phyloP scores from a whole-genome alignment of 768 basidiomycete genomes.

The Russula virescens region DNA sequence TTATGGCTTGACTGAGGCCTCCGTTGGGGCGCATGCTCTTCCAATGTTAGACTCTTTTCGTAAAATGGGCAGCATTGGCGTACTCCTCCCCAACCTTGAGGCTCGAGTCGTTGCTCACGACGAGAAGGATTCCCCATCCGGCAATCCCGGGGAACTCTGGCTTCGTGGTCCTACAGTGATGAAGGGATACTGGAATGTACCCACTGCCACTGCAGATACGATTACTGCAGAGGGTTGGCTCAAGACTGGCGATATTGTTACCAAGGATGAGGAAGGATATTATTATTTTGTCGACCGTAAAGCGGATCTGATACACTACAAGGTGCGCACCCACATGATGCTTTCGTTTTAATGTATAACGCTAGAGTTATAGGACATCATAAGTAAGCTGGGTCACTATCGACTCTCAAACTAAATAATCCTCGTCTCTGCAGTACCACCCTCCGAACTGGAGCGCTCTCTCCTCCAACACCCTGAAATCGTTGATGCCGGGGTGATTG shows the following conservation, averaged over 20 bases:
- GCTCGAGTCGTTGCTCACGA: conserved; percentile 64
- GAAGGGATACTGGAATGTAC: conserved; percentile 81
- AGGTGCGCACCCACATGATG: conserved; percentile 36
- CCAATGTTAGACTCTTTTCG: conserved; percentile 37
- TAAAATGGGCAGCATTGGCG: conserved; percentile 63
- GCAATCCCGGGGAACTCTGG: conserved; percentile 77
- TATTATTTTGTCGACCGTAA: conserved; percentile 69
- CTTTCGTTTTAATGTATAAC: background rate
- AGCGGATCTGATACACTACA: conserved; percentile 76
- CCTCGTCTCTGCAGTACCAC: conserved; percentile 52
- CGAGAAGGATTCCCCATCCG: conserved; percentile 46
- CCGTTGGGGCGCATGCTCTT: conserved; percentile 60
- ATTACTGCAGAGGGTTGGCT: conserved; percentile 78
- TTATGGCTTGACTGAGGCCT: conserved; percentile 80
- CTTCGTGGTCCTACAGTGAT: conserved; percentile 71
- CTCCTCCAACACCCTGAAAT: conserved; percentile 70
- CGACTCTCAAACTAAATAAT: background rate
- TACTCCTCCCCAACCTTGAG: conserved; percentile 69
- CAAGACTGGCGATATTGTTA: conserved; percentile 82
- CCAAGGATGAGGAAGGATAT: conserved; percentile 61
- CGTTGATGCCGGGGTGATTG: conserved; percentile 78
- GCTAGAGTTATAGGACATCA: conserved; percentile 50
- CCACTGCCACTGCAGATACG: conserved; percentile 56
- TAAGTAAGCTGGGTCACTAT: conserved; percentile 41
- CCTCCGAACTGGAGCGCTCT: conserved; percentile 77